Percentiles rank a stretch among this genome's conserved stretches.
These are phyloP conservation scores for Fomitopsis palustris DNA, from an alignment of 1,284 basidiomycete genomes.

Conservation along the genomic window DNA sequence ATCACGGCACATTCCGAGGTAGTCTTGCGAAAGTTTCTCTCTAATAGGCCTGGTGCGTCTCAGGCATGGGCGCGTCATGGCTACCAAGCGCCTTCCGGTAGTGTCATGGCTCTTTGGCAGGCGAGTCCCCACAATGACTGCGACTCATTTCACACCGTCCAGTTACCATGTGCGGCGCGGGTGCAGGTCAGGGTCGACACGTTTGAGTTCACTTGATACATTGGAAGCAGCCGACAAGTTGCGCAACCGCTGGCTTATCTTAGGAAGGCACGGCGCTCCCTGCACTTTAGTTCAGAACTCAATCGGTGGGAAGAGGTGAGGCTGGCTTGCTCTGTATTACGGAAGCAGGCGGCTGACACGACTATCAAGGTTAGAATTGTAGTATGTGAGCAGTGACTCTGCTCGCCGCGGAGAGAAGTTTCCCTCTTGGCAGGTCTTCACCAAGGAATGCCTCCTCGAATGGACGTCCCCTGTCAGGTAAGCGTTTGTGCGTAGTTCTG, in stretches of 20 bases:
- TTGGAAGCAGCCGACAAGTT: not conserved
- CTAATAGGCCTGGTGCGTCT: not conserved
- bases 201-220: no score
- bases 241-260: not conserved
- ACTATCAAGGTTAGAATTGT: not conserved
- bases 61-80: not conserved
- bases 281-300: not conserved
- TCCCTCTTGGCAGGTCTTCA: conserved; percentile 4
- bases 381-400: not conserved
- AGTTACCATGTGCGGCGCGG: no score
- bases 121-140: not conserved
- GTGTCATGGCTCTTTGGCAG: not conserved
- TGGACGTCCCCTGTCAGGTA: conserved; percentile 3
- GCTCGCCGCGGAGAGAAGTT: not conserved
- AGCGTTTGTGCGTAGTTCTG: not conserved
- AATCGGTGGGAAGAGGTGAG: not conserved
- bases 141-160: no score
- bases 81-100: not conserved
- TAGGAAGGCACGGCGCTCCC: not conserved
- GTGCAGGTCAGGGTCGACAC: no score
- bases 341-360: not conserved
- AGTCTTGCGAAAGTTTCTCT: not conserved
- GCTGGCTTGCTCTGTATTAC: not conserved
- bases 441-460: not conserved
- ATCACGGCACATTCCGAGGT: not conserved